Percentiles rank a stretch among this genome's conserved stretches.
Conservation (phyloP, 495 filamentous ascomycete genomes). For the Penicillium cosmopolitanum region DNA sequence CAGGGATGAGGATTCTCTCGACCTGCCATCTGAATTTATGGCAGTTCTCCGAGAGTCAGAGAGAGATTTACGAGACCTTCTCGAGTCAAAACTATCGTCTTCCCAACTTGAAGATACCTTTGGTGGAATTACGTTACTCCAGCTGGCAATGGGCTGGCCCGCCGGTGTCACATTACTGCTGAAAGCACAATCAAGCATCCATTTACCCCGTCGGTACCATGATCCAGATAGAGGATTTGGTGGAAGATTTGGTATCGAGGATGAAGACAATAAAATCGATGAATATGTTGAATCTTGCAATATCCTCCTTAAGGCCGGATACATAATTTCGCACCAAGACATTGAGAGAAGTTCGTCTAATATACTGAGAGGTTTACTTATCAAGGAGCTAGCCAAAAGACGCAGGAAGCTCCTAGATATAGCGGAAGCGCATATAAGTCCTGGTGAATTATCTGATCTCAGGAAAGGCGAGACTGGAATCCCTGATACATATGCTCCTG, state of each 20-base stretch:
- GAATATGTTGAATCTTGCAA: constrained; percentile 8
- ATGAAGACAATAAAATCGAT: constrained; percentile 2
- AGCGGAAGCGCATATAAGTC: constrained; percentile 4
- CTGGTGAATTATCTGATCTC: constrained; percentile 9
- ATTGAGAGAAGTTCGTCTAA: not conserved
- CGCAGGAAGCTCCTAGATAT: constrained; percentile 10
- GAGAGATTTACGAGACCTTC: not conserved
- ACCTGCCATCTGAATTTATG: not conserved
- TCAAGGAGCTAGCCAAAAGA: constrained; percentile 3
- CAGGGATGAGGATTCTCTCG: not conserved
- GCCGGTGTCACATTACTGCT: constrained; percentile 5
- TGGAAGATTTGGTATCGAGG: not conserved
- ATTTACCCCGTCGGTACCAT: not conserved
- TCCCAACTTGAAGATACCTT: not conserved
- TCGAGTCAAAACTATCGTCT: not conserved
- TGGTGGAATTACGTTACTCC: constrained; percentile 1
- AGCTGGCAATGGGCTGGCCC: constrained; percentile 7
- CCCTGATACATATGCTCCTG: constrained; percentile 4
- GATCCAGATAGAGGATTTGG: too few relatives aligned
- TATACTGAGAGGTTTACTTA: not conserved
- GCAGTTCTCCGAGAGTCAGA: not conserved
- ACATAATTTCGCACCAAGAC: not conserved
- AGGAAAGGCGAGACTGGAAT: constrained; percentile 9
- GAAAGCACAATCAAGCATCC: not conserved
- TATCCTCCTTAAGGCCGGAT: constrained; percentile 7